These are phyloP conservation scores for Pichia sp. DNA, from an alignment of 1,139 yeast genomes.

Conservation along the genomic window DNA sequence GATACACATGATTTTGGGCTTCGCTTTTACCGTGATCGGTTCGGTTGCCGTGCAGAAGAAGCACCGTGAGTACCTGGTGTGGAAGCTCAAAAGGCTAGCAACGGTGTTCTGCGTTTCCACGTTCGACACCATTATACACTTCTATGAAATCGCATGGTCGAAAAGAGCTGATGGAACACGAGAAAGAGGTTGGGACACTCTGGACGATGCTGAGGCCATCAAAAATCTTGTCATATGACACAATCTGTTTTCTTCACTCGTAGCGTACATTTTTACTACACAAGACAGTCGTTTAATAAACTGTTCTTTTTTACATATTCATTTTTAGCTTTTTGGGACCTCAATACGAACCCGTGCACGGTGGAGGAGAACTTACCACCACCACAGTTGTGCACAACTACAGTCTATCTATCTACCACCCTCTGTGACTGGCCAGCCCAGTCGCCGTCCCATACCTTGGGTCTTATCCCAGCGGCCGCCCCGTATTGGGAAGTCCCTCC, in stretches of 20 bases:
- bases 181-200: slow-evolving; percentile 10
- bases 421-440: too few species aligned
- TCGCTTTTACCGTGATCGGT: slow-evolving; percentile 25
- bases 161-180: background rate
- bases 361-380: too few species aligned
- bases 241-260: background rate
- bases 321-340: too few species aligned
- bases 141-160: slow-evolving; percentile 20
- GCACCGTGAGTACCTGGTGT: slow-evolving; percentile 21
- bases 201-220: slow-evolving; percentile 8
- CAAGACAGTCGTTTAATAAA: background rate
- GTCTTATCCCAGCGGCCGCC: background rate
- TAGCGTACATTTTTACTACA: too few species aligned
- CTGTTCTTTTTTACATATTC: background rate
- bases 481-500: background rate
- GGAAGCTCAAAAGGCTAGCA: slow-evolving; percentile 20
- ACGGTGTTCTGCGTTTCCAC: slow-evolving; percentile 15
- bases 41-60: slow-evolving; percentile 15
- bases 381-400: too few species aligned
- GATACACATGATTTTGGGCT: slow-evolving; percentile 18
- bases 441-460: background rate
- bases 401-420: too few species aligned
- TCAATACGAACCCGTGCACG: too few species aligned
- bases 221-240: background rate
- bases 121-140: slow-evolving; percentile 11